Evolutionary conservation across 1,284 basidiomycete genomes (phyloP).

Genomic region (Erythrobasidium hasegawianum): DNA sequence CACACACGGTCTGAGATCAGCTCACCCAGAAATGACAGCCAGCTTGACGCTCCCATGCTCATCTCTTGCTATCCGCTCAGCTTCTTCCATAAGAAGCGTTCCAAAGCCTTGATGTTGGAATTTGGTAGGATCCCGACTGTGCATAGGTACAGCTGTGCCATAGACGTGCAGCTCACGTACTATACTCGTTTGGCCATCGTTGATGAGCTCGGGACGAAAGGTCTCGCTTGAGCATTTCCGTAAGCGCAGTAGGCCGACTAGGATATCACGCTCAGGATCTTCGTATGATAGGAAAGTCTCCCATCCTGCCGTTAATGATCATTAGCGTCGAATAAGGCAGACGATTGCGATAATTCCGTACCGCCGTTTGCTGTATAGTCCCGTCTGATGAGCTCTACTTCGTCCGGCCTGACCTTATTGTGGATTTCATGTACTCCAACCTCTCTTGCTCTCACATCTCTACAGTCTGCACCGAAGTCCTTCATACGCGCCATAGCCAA

Average conservation of each 20-base stretch:
- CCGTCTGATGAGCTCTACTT: slow-evolving; percentile 91
- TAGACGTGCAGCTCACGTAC: slow-evolving; percentile 92
- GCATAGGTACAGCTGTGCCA: slow-evolving; percentile 94
- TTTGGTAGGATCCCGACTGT: slow-evolving; percentile 94
- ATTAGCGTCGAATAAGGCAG: too few relatives aligned
- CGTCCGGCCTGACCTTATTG: slow-evolving; percentile 86
- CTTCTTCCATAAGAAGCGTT: slow-evolving; percentile 97
- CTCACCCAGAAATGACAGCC: slow-evolving; percentile 84
- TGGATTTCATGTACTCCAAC: slow-evolving; percentile 99
- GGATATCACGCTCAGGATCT: slow-evolving; percentile 93
- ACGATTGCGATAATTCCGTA: neutral
- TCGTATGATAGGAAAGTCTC: slow-evolving; percentile 99
- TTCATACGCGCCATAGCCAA: slow-evolving; percentile 96
- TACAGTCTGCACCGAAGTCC: slow-evolving; percentile 95
- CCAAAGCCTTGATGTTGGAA: slow-evolving; percentile 99
- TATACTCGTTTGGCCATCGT: slow-evolving; percentile 79
- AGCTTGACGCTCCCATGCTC: slow-evolving; percentile 93
- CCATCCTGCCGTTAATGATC: too few relatives aligned
- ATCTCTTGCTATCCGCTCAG: slow-evolving; percentile 94
- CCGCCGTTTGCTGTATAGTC: slow-evolving; percentile 93
- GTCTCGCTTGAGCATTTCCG: slow-evolving; percentile 96
- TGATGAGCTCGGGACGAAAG: slow-evolving; percentile 86
- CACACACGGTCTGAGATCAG: slow-evolving; percentile 40
- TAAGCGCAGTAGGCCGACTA: slow-evolving; percentile 86
- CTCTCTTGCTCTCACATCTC: slow-evolving; percentile 96